Conservation (phyloP, 2,329 filamentous ascomycete species). For the Alternaria alternata region DNA sequence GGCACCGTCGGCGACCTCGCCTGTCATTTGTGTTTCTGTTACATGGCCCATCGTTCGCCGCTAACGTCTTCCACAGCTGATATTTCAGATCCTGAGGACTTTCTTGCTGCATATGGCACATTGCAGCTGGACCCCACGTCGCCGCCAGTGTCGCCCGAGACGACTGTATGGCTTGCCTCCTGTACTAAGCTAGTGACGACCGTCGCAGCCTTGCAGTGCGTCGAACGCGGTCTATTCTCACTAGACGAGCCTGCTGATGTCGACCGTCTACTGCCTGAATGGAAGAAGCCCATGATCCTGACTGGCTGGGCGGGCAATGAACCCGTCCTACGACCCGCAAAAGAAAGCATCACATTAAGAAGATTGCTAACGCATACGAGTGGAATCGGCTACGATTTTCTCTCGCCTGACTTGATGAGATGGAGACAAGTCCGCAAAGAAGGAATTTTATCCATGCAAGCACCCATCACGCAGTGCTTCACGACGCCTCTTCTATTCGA, state of each 20-base stretch:
- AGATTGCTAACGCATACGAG: conserved; percentile 38
- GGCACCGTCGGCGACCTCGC: conserved; percentile 1
- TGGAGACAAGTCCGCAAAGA: conserved; percentile 26
- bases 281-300: conserved; percentile 30
- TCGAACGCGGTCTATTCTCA: conserved; percentile 38
- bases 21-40: conserved; percentile 3
- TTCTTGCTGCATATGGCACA: conserved; percentile 25
- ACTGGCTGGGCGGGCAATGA: conserved; percentile 22
- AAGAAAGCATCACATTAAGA: conserved; percentile 29
- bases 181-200: conserved; percentile 40
- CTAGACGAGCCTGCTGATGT: conserved; percentile 34
- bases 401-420: conserved; percentile 22
- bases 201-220: conserved; percentile 40
- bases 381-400: conserved; percentile 34
- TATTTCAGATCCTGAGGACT: conserved; percentile 14
- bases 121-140: conserved; percentile 24
- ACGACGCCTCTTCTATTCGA: conserved; percentile 36
- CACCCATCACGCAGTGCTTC: conserved; percentile 21
- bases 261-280: conserved; percentile 36
- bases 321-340: conserved; percentile 20
- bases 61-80: conserved; percentile 2
- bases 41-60: not conserved
- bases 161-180: conserved; percentile 43
- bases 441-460: conserved; percentile 11
- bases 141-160: conserved; percentile 24